A percentile compares a stretch with the other conserved stretches of the same genome.
These are phyloP conservation scores for Trichoderma asperellum DNA, from an alignment of 2,329 filamentous ascomycete species.

Conservation along the genomic window DNA sequence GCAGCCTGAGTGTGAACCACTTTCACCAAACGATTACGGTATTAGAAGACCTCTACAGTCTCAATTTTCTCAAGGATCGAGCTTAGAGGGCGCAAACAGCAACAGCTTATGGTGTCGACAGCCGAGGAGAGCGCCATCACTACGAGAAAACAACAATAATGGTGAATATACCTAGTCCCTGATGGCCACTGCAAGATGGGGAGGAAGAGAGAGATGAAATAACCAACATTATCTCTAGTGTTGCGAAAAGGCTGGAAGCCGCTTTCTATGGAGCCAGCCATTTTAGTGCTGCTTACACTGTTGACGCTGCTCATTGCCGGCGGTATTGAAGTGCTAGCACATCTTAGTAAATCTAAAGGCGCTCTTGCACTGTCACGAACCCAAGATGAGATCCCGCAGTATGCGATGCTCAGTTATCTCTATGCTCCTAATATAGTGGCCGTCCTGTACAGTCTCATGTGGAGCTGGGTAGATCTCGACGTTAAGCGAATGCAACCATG, in stretches of 20 bases:
- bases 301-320: not conserved
- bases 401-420: constrained; percentile 47
- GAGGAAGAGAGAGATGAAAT: not conserved
- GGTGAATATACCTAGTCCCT: not conserved
- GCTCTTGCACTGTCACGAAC: constrained; percentile 42
- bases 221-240: not conserved
- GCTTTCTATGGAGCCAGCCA: not conserved
- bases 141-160: not conserved
- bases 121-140: not conserved
- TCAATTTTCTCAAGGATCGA: not conserved
- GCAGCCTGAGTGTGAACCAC: constrained; percentile 6
- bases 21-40: not conserved
- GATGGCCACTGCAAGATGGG: not conserved
- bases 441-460: constrained; percentile 58
- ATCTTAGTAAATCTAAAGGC: constrained; percentile 44
- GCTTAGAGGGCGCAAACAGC: not conserved
- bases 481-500: constrained; percentile 63
- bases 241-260: not conserved
- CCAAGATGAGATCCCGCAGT: constrained; percentile 42
- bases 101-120: not conserved
- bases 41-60: not conserved
- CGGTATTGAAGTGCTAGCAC: constrained; percentile 46
- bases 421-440: constrained; percentile 59
- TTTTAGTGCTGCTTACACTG: constrained; percentile 1
- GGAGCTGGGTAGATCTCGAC: constrained; percentile 65